Conservation (phyloP, 257 asterid genomes). For the Petunia axillaris region DNA sequence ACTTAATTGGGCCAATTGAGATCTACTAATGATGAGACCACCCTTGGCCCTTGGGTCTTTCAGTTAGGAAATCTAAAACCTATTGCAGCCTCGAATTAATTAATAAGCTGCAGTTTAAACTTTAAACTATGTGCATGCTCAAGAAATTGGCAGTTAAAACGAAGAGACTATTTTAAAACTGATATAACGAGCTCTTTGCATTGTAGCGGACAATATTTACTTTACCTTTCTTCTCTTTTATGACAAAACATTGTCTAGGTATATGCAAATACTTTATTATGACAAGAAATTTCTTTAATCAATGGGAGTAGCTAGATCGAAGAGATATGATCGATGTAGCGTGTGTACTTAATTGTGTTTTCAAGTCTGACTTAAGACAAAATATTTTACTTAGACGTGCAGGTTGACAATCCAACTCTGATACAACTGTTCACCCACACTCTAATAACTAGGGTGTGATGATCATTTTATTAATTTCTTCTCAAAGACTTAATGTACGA, state of each 20-base stretch:
- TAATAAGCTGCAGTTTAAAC: too few species aligned
- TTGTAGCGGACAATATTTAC: too few species aligned
- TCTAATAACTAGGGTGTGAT: background rate
- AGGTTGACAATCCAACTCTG: constrained; percentile 9
- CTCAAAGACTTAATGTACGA: background rate
- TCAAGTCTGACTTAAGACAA: background rate
- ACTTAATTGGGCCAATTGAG: background rate
- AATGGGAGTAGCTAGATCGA: background rate
- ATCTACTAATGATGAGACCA: background rate
- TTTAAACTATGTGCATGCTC: too few species aligned
- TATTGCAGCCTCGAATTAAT: background rate
- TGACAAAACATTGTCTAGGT: too few species aligned
- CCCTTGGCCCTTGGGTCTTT: too few species aligned
- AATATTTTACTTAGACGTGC: constrained; percentile 6
- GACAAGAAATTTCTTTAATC: too few species aligned
- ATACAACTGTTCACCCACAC: background rate
- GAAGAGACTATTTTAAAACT: too few species aligned
- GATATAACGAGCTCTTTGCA: too few species aligned
- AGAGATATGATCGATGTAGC: background rate
- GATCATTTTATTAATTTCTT: background rate
- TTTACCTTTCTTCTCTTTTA: too few species aligned
- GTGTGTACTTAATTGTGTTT: background rate
- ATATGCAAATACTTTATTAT: too few species aligned
- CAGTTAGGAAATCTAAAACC: background rate
- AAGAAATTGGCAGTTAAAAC: too few species aligned